Evolutionary conservation across 257 asterid genomes (phyloP).

Genomic region (Capsicum pubescens): DNA sequence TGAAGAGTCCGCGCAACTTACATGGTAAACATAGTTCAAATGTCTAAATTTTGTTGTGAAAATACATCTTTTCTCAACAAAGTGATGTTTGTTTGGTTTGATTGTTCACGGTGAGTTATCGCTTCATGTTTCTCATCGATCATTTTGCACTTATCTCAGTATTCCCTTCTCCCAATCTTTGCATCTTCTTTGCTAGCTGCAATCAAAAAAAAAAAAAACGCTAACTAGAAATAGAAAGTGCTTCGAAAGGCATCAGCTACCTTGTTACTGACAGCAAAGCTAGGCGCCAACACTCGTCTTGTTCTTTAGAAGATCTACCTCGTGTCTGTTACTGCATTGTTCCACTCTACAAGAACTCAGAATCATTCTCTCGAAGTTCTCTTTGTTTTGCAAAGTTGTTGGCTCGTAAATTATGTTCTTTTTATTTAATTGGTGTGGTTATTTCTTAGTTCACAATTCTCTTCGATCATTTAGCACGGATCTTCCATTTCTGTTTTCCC

Average conservation of each 20-base stretch:
- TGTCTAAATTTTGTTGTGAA: background rate
- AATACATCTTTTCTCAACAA: background rate
- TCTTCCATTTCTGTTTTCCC: background rate
- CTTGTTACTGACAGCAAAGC: no score
- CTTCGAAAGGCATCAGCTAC: no score
- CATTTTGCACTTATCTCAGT: background rate
- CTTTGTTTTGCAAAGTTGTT: background rate
- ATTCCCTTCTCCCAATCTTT: background rate
- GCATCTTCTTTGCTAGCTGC: background rate
- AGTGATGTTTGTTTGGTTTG: background rate
- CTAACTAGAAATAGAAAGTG: no score
- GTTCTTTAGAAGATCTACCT: no score
- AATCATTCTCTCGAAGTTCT: no score
- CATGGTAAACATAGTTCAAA: background rate
- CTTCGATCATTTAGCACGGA: background rate
- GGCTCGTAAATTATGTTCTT: background rate
- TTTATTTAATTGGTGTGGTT: background rate
- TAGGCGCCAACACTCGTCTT: no score
- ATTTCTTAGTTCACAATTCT: background rate
- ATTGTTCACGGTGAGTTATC: background rate
- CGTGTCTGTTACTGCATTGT: no score
- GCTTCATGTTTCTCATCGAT: background rate
- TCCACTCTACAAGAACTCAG: no score
- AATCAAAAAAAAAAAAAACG: no score
- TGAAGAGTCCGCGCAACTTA: no score